Conservation (phyloP, 2,329 filamentous ascomycete genomes). For the Sclerotinia glacialis region DNA sequence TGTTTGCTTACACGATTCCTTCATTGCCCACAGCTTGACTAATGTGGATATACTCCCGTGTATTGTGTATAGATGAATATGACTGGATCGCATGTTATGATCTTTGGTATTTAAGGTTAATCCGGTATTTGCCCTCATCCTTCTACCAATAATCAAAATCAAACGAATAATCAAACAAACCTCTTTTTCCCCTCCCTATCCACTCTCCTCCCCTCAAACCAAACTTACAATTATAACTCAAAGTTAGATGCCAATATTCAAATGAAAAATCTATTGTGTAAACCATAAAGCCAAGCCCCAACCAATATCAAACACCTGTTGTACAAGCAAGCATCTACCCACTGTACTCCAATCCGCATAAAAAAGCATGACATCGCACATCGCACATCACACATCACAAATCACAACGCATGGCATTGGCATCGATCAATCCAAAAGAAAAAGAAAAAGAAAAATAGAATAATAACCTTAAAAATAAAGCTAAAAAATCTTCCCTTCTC, state of each 20-base stretch:
- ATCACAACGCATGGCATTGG: no score
- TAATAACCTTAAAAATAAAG: slow-evolving; percentile 16
- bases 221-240: neutral
- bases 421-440: neutral
- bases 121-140: no score
- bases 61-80: no score
- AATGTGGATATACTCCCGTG: no score
- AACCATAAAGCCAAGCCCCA: neutral
- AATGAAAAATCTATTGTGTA: no score
- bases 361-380: neutral
- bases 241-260: neutral
- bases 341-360: neutral
- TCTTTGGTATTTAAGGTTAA: no score
- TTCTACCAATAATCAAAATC: neutral
- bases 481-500: slow-evolving; percentile 6
- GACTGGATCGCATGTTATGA: no score
- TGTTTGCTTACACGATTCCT: neutral
- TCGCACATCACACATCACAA: neutral
- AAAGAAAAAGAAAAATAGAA: neutral
- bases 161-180: neutral
- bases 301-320: no score
- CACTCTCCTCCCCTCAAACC: neutral
- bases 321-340: neutral
- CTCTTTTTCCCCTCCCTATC: neutral
- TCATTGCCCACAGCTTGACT: no score